phyloP scores from a whole-genome alignment of 2,329 filamentous ascomycete species.

The Scedosporium dehoogii region DNA sequence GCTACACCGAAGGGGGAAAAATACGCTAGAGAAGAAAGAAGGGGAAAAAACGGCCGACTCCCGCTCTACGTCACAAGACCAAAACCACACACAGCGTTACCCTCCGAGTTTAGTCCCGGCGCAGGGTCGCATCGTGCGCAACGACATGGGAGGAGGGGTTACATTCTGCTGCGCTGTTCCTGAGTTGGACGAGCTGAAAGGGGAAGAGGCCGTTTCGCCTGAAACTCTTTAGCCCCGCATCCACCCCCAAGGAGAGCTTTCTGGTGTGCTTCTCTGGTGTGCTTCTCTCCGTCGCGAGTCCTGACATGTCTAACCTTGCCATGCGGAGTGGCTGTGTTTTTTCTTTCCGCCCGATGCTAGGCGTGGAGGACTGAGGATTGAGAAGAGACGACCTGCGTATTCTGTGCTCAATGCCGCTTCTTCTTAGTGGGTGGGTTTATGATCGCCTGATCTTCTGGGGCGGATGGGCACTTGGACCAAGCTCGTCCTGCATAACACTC shows the following conservation, averaged over 20 bases:
- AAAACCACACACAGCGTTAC: too few relatives aligned
- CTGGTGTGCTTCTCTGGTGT: neutral
- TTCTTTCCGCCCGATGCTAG: neutral
- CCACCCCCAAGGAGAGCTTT: neutral
- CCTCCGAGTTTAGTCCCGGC: too few relatives aligned
- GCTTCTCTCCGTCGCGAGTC: neutral
- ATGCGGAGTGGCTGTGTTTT: neutral
- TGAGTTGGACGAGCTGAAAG: neutral
- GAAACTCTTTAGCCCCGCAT: neutral
- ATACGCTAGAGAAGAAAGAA: too few relatives aligned
- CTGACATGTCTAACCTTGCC: too few relatives aligned
- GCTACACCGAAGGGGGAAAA: neutral
- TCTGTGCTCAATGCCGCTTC: neutral
- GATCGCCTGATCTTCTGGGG: slow-evolving; percentile 3
- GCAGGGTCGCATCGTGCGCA: too few relatives aligned
- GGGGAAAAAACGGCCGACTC: too few relatives aligned
- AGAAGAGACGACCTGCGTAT: neutral
- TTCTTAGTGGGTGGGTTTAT: neutral
- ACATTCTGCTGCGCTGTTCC: too few relatives aligned
- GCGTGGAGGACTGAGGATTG: neutral
- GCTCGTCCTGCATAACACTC: slow-evolving; percentile 15
- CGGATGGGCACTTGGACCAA: neutral
- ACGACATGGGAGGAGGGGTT: too few relatives aligned
- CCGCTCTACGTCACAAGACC: too few relatives aligned
- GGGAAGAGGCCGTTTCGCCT: neutral